Percentiles rank a stretch among this genome's conserved stretches.
Evolutionary conservation across 768 basidiomycete genomes (phyloP).

Genomic region (Termitomyces sp.): DNA sequence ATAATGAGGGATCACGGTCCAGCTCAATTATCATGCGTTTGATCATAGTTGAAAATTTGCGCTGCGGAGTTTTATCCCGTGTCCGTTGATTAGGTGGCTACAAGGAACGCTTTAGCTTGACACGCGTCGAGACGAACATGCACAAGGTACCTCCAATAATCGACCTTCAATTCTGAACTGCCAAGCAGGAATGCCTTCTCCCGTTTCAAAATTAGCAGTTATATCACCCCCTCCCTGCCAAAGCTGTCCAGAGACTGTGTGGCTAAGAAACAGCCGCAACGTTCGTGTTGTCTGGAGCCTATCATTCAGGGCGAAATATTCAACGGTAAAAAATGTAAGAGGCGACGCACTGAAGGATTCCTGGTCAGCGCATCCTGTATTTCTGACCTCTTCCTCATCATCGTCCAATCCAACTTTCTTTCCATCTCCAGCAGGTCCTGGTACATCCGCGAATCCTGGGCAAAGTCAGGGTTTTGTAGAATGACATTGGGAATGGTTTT

Average conservation of each 20-base stretch:
- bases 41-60: constrained; percentile 84
- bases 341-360: constrained; percentile 54
- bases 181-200: constrained; percentile 89
- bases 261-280: constrained; percentile 80
- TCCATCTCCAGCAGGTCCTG: constrained; percentile 84
- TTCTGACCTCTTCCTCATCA: constrained; percentile 85
- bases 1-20: constrained; percentile 76
- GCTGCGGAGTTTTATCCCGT: constrained; percentile 54
- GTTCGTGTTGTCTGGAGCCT: constrained; percentile 70
- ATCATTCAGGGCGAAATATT: constrained; percentile 7
- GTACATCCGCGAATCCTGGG: constrained; percentile 83
- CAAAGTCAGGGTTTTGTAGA: constrained; percentile 67
- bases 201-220: constrained; percentile 64
- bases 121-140: background rate
- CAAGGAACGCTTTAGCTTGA: background rate
- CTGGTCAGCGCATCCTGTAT: constrained; percentile 84
- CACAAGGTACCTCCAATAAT: constrained; percentile 61
- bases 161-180: constrained; percentile 83
- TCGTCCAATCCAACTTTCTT: constrained; percentile 91
- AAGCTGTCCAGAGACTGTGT: constrained; percentile 77
- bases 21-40: constrained; percentile 83
- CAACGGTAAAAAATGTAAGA: background rate
- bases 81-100: constrained; percentile 59
- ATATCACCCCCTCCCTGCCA: constrained; percentile 70
- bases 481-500: constrained; percentile 75